Evolutionary conservation across 495 filamentous ascomycete species (phyloP).

Genomic region (Aspergillus steynii): DNA sequence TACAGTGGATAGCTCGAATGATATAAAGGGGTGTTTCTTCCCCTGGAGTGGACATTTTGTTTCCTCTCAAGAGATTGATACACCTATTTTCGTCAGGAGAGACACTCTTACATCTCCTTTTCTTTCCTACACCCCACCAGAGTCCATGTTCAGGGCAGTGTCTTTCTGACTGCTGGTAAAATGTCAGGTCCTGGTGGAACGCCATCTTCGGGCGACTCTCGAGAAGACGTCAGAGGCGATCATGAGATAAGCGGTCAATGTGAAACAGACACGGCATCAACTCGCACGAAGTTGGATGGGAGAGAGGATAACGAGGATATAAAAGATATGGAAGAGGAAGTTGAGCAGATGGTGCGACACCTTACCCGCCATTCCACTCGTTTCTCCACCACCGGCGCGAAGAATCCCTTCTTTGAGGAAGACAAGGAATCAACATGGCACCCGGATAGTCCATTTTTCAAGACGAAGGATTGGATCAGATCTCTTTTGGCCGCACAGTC

Average conservation of each 20-base stretch:
- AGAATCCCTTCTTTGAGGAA: conserved; percentile 34
- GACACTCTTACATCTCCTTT: neutral
- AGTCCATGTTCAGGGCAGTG: neutral
- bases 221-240: neutral
- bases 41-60: neutral
- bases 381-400: conserved; percentile 24
- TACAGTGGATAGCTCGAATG: neutral
- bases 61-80: neutral
- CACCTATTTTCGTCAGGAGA: neutral
- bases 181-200: neutral
- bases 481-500: conserved; percentile 33
- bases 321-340: conserved; percentile 24
- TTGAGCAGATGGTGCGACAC: conserved; percentile 34
- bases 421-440: conserved; percentile 31
- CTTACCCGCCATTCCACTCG: conserved; percentile 34
- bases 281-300: neutral
- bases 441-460: conserved; percentile 34
- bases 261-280: neutral
- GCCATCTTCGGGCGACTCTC: neutral
- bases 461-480: conserved; percentile 33
- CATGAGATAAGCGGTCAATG: neutral
- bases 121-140: neutral
- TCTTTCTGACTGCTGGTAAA: neutral
- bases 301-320: conserved; percentile 9
- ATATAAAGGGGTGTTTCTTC: neutral